These are phyloP conservation scores for Amaranthus cruentus DNA, from an alignment of 148 eudicot species.

Conservation along the genomic window DNA sequence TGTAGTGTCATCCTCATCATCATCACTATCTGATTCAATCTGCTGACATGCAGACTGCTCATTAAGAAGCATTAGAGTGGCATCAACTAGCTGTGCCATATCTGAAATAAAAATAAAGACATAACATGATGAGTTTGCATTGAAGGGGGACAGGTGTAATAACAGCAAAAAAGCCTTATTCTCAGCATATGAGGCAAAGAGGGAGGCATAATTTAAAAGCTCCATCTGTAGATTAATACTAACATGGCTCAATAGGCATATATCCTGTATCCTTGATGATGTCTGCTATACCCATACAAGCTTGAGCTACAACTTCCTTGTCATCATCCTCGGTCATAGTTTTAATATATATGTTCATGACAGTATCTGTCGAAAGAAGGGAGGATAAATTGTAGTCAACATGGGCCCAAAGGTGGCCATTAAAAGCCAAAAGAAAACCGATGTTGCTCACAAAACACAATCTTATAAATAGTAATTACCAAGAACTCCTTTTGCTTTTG, in stretches of 20 bases:
- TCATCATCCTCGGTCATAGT: constrained; percentile 90
- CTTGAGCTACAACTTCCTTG: constrained; percentile 97
- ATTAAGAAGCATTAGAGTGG: constrained; percentile 59
- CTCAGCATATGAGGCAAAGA: too few relatives aligned
- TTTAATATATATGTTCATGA: constrained; percentile 78
- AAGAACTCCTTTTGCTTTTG: constrained; percentile 61
- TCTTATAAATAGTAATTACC: constrained; percentile 36
- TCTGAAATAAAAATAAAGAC: constrained; percentile 36
- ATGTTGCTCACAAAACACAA: not conserved
- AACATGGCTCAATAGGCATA: constrained; percentile 73
- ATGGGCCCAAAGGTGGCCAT: not conserved
- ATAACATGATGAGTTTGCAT: constrained; percentile 3
- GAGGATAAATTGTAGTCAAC: not conserved
- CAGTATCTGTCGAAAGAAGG: constrained; percentile 50
- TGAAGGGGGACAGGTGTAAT: not conserved
- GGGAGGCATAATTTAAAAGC: not conserved
- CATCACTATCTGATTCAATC: constrained; percentile 82
- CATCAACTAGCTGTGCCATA: constrained; percentile 69
- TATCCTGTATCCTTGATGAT: constrained; percentile 66
- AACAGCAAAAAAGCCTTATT: not conserved
- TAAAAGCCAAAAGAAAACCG: not conserved
- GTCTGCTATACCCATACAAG: constrained; percentile 76
- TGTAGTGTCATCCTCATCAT: constrained; percentile 65
- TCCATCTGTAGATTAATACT: constrained; percentile 31
- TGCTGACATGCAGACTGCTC: constrained; percentile 78